Percentiles rank a stretch among this genome's conserved stretches.
Conservation (phyloP, 306 rosid genomes). For the Rubus idaeus region DNA sequence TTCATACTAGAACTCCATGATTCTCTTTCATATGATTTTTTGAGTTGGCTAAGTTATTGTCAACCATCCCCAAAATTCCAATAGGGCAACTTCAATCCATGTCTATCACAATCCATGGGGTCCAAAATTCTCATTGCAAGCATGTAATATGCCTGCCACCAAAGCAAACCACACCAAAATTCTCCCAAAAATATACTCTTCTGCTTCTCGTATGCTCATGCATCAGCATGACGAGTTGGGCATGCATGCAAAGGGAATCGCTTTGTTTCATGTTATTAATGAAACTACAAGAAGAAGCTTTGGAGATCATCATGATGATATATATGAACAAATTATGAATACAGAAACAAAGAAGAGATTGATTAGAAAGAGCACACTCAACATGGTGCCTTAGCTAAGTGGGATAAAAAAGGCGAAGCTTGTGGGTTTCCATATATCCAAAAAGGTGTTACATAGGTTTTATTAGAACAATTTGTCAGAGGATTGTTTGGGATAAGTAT, state of each 20-base stretch:
- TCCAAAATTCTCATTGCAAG: conserved; percentile 27
- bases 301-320: conserved; percentile 18
- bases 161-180: conserved; percentile 20
- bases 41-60: not conserved
- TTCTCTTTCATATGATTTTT: too few species aligned
- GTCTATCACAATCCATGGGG: conserved; percentile 17
- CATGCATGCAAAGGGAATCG: not conserved
- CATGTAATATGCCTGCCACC: conserved; percentile 31
- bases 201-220: not conserved
- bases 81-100: conserved; percentile 14
- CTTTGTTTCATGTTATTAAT: conserved; percentile 21
- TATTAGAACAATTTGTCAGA: conserved; percentile 27
- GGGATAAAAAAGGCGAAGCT: conserved; percentile 32
- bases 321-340: conserved; percentile 25
- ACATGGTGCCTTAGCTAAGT: conserved; percentile 17
- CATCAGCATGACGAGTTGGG: conserved; percentile 49
- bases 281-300: not conserved
- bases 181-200: not conserved
- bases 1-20: too few species aligned
- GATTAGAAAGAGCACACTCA: conserved; percentile 24
- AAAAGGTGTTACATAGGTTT: conserved; percentile 38
- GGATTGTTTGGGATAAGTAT: conserved; percentile 32
- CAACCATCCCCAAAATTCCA: not conserved
- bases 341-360: conserved; percentile 24
- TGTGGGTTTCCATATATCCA: conserved; percentile 37